A percentile compares a stretch with the other conserved stretches of the same genome.
These are phyloP conservation scores for Wallacemonas sp. DNA, from an alignment of 208 protist genomes.

Conservation along the genomic window DNA sequence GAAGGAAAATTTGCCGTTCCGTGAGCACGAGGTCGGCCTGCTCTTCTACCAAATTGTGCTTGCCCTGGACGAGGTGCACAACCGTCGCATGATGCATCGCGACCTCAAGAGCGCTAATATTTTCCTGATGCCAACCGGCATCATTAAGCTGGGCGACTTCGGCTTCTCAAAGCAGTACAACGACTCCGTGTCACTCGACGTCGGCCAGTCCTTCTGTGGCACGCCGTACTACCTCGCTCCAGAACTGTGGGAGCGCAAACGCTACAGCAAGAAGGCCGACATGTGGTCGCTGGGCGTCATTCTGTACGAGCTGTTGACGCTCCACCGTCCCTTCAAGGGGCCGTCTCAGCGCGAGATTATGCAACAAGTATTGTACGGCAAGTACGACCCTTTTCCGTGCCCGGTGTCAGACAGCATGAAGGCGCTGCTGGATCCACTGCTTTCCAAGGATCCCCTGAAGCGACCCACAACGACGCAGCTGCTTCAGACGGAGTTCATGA, in stretches of 20 bases:
- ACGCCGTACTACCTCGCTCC: slow-evolving; percentile 95
- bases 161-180: slow-evolving; percentile 84
- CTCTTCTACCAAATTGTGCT: slow-evolving; percentile 87
- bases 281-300: slow-evolving; percentile 92
- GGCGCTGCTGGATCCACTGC: slow-evolving; percentile 60
- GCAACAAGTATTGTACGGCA: slow-evolving; percentile 76
- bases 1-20: slow-evolving; percentile 68
- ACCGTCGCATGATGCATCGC: slow-evolving; percentile 84
- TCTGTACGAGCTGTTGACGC: slow-evolving; percentile 83
- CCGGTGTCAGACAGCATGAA: slow-evolving; percentile 67
- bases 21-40: slow-evolving; percentile 82
- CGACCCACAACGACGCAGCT: slow-evolving; percentile 76
- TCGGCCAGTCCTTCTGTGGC: slow-evolving; percentile 82
- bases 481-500: slow-evolving; percentile 81
- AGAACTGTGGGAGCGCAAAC: slow-evolving; percentile 90
- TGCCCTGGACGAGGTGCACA: slow-evolving; percentile 86
- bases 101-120: slow-evolving; percentile 92
- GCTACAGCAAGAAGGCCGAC: slow-evolving; percentile 94
- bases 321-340: slow-evolving; percentile 87
- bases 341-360: slow-evolving; percentile 82
- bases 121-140: slow-evolving; percentile 80
- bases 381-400: slow-evolving; percentile 79
- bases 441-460: slow-evolving; percentile 57
- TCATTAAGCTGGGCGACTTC: slow-evolving; percentile 92
- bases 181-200: slow-evolving; percentile 75